Evolutionary conservation across 176 grass and related monocot genomes (phyloP).

Genomic region (Oryza meridionalis): DNA sequence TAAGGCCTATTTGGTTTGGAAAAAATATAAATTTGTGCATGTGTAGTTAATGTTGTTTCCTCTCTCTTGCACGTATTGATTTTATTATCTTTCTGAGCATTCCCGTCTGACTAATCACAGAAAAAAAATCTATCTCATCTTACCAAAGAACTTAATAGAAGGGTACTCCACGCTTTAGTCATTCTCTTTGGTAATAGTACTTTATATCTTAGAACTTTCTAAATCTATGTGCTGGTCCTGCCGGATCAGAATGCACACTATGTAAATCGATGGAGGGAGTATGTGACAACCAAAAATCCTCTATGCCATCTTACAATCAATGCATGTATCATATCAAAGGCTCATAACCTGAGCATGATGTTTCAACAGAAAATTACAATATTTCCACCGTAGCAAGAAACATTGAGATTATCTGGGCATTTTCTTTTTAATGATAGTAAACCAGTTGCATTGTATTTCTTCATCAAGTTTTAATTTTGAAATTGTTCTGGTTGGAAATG

Average conservation of each 20-base stretch:
- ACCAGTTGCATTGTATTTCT: constrained; percentile 9
- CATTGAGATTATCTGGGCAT: background rate
- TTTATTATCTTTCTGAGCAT: background rate
- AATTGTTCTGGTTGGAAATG: constrained; percentile 18
- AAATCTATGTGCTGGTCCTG: background rate
- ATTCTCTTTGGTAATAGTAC: no score
- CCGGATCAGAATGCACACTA: no score
- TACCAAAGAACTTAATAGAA: background rate
- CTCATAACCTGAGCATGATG: no score
- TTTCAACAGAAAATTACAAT: background rate
- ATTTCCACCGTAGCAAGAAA: background rate
- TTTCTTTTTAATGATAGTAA: background rate
- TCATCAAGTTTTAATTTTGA: background rate
- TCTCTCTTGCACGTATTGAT: background rate
- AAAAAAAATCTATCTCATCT: background rate
- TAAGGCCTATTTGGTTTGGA: background rate
- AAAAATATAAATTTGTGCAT: background rate
- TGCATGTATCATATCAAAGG: no score
- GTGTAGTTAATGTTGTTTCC: background rate
- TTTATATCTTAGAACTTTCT: background rate
- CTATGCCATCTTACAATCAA: no score
- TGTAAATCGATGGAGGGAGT: no score
- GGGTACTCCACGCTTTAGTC: no score
- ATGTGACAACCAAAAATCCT: no score
- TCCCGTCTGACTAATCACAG: background rate